phyloP scores from a whole-genome alignment of 1,139 yeast genomes.

The Hyphopichia wangnamkhiaoensis region DNA sequence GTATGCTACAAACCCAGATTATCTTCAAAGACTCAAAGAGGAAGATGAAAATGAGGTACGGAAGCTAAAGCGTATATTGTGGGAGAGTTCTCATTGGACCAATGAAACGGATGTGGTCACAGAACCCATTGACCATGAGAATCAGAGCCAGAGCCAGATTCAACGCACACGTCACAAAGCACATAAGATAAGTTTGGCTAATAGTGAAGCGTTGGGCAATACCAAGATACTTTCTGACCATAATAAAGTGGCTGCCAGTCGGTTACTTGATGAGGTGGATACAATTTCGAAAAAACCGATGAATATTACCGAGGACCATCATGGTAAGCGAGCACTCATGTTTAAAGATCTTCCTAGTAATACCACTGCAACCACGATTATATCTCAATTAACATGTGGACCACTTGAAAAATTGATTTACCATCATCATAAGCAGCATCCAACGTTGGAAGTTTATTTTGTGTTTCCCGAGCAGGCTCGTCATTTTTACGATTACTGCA shows the following conservation, averaged over 20 bases:
- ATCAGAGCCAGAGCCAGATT: neutral
- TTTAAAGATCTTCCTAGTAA: slow-evolving; percentile 17
- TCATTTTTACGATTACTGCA: slow-evolving; percentile 54
- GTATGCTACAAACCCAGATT: no score
- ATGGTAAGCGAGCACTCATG: slow-evolving; percentile 16
- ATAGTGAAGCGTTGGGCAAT: no score
- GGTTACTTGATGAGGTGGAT: no score
- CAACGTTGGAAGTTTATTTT: slow-evolving; percentile 52
- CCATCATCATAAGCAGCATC: slow-evolving; percentile 14
- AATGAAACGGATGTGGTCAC: neutral
- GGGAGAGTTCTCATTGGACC: neutral
- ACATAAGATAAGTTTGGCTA: no score
- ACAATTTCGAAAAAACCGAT: neutral
- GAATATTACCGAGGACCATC: neutral
- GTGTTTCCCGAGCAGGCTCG: slow-evolving; percentile 55
- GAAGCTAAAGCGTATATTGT: neutral
- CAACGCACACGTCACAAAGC: no score
- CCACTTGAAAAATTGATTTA: slow-evolving; percentile 58
- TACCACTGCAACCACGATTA: slow-evolving; percentile 49
- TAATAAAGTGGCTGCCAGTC: no score
- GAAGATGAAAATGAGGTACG: neutral
- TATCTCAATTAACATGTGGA: slow-evolving; percentile 71
- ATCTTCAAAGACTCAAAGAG: no score
- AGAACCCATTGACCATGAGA: neutral
- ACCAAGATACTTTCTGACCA: no score